Conservation (phyloP, 192 early-diverging fungal species). For the Coemansia nantahalensis region DNA sequence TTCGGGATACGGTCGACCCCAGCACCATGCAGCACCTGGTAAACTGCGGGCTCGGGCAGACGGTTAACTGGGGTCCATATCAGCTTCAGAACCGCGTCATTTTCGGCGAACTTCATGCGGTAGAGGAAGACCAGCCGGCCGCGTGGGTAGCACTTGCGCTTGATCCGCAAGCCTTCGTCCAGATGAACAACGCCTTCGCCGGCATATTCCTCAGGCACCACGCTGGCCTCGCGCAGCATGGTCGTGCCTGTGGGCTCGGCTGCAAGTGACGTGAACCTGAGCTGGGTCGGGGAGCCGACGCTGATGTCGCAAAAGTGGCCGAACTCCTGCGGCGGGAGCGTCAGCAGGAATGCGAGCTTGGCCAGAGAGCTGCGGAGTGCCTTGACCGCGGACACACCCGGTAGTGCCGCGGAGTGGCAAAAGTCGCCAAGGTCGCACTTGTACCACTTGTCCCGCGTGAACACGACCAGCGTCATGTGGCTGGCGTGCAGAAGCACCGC, state of each 20-base stretch:
- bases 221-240: too few species aligned
- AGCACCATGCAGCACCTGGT: slow-evolving; percentile 2
- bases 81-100: not conserved
- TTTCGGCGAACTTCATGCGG: not conserved
- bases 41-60: slow-evolving; percentile 6
- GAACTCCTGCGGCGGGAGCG: slow-evolving; percentile 2
- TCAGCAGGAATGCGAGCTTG: not conserved
- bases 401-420: not conserved
- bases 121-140: not conserved
- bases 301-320: slow-evolving; percentile 7
- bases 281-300: not conserved
- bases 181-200: too few species aligned
- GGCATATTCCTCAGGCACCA: too few species aligned
- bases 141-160: too few species aligned
- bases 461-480: slow-evolving; percentile 4
- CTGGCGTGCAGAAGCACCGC: slow-evolving; percentile 2
- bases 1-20: not conserved
- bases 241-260: too few species aligned
- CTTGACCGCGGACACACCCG: not conserved
- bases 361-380: not conserved
- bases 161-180: too few species aligned
- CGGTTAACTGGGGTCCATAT: slow-evolving; percentile 1
- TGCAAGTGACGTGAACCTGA: not conserved
- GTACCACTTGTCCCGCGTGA: not conserved
- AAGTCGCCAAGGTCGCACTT: not conserved